Evolutionary conservation across 441 rosid species (phyloP).

Genomic region (Dalechampia spathulata): DNA sequence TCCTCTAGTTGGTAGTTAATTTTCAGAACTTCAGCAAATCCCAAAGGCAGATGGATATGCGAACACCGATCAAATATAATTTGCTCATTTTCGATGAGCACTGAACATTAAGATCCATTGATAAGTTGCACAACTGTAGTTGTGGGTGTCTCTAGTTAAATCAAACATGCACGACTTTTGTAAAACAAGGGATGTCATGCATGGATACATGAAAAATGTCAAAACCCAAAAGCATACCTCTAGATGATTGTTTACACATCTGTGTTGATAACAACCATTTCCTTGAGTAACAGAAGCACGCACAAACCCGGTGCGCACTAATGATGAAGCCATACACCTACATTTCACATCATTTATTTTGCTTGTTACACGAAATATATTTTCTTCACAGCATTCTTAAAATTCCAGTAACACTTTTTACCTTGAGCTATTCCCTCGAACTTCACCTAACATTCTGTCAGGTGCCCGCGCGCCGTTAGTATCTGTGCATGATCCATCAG

Average conservation of each 20-base stretch:
- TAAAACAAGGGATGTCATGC: background rate
- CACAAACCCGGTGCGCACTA: slow-evolving; percentile 91
- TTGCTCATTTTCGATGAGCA: too few relatives aligned
- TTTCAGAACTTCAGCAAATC: too few relatives aligned
- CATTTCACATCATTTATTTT: background rate
- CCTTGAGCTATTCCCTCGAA: slow-evolving; percentile 93
- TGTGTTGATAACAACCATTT: slow-evolving; percentile 97
- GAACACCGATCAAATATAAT: too few relatives aligned
- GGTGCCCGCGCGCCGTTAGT: slow-evolving; percentile 88
- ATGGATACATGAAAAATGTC: background rate
- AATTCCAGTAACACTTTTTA: slow-evolving; percentile 27
- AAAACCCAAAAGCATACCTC: slow-evolving; percentile 51
- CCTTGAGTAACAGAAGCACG: slow-evolving; percentile 92
- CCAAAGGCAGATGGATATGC: too few relatives aligned
- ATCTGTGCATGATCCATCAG: slow-evolving; percentile 98
- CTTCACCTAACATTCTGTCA: slow-evolving; percentile 98
- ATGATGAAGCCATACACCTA: slow-evolving; percentile 94
- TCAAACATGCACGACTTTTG: too few relatives aligned
- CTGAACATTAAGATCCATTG: too few relatives aligned
- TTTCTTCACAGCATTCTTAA: too few relatives aligned
- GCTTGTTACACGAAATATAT: too few relatives aligned
- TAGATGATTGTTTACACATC: slow-evolving; percentile 68
- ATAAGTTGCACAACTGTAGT: too few relatives aligned
- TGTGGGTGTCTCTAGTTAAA: too few relatives aligned
- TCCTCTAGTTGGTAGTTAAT: too few relatives aligned